Base-by-base conservation (phyloP, 345 rosid species). In the Erysimum cheiranthoides region DNA sequence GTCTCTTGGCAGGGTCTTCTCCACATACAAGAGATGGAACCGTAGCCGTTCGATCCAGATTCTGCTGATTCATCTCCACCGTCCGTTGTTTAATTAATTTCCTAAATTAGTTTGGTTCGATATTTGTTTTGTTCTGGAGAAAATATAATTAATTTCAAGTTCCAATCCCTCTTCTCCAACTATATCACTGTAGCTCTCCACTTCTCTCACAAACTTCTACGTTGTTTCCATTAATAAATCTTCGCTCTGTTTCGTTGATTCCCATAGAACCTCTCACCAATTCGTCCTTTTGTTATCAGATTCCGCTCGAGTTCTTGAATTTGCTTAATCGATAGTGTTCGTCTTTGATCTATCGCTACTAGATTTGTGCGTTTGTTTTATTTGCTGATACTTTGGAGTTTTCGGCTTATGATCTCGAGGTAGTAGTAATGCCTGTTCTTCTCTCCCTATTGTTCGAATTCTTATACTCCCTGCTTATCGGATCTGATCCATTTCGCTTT, bases 181-280 rank as follows among this genome's bases (percentile, higher is more conserved):
- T 63, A 77, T 13, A 18, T 35, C 1, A 77, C 67, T 64, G 76
- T 70, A 63, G 76, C 74, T 76, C 74, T 63, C 77, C 61, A 60
- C n/a, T 31, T 56, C 18, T 56, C 21, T 61, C 52, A 30, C 62
- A 56, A n/a, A 66, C 35, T 66, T 58, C 14, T 61, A 21, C 56
- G 39, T 54, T 13, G 6, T 54, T 27, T 16, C 66, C 73, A 52
- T 61, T 52, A 14, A 39, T 32, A 14, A 61, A 51, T 31, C 46
- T 14, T 73, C 54, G 40, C 68, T 68, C 56, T 75, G 63, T 68
- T 60, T 60, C 68, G 62, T 68, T 75, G 47, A 68, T 75, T 75
- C 63, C 13, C 10, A 39, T 68, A 14, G 56, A 75, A 68, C 3
- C 62, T 31, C 63, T 50, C 35, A 60, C 34, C 40, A 75, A 14